Evolutionary conservation across 1,139 yeast genomes (phyloP).

Genomic region (Scheffersomyces insectosa): DNA sequence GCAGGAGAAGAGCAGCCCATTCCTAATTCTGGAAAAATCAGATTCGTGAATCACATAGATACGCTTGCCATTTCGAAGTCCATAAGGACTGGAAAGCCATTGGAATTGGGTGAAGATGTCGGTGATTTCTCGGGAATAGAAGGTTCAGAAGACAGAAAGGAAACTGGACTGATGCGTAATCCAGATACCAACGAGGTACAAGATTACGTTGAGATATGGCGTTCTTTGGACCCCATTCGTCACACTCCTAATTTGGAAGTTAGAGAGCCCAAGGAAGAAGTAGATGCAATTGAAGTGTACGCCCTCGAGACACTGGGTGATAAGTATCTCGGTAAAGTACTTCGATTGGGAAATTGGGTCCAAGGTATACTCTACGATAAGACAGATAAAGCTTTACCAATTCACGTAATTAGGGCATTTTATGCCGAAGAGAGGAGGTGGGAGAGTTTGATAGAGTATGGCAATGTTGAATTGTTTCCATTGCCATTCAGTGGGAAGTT

Average conservation of each 20-base stretch:
- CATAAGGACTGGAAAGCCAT: slow-evolving; percentile 20
- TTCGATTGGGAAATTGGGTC: slow-evolving; percentile 54
- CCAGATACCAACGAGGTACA: slow-evolving; percentile 44
- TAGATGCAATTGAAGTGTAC: slow-evolving; percentile 7
- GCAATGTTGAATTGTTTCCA: slow-evolving; percentile 25
- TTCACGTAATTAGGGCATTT: slow-evolving; percentile 32
- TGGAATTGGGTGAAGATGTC: slow-evolving; percentile 35
- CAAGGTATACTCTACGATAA: slow-evolving; percentile 50
- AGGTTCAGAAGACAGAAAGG: slow-evolving; percentile 47
- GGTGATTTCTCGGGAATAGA: slow-evolving; percentile 45
- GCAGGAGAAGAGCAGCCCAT: slow-evolving; percentile 38
- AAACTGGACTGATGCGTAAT: slow-evolving; percentile 55
- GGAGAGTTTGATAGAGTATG: slow-evolving; percentile 30
- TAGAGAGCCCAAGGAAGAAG: slow-evolving; percentile 18
- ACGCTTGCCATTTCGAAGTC: slow-evolving; percentile 33
- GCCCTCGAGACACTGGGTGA: slow-evolving; percentile 17
- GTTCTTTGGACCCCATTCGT: slow-evolving; percentile 45
- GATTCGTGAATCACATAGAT: slow-evolving; percentile 47
- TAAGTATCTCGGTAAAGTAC: slow-evolving; percentile 41
- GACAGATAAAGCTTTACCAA: slow-evolving; percentile 15
- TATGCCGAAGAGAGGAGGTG: slow-evolving; percentile 17
- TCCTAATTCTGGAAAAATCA: slow-evolving; percentile 27
- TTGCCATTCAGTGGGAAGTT: slow-evolving; percentile 9
- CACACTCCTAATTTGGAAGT: slow-evolving; percentile 32
- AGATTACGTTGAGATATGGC: slow-evolving; percentile 59